phyloP scores from a whole-genome alignment of 345 rosid species.

The Anastatica hierochuntica region DNA sequence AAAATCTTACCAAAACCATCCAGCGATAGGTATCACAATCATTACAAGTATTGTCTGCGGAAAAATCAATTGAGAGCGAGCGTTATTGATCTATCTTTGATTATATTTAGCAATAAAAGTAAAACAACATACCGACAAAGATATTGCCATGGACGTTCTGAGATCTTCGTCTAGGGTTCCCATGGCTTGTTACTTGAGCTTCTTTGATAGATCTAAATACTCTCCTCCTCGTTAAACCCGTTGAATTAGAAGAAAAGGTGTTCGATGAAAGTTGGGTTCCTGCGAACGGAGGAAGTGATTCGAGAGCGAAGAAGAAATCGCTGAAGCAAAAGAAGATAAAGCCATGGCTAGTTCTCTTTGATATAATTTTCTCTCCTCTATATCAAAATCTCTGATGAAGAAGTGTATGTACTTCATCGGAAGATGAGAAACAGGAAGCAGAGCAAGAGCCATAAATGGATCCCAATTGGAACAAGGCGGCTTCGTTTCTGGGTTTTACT shows the following conservation, averaged over 20 bases:
- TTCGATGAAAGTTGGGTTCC: background rate
- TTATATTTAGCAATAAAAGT: background rate
- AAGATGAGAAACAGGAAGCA: too few species aligned
- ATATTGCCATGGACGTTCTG: conserved; percentile 50
- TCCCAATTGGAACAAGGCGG: too few species aligned
- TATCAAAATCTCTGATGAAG: too few species aligned
- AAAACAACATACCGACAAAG: conserved; percentile 35
- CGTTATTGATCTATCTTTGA: conserved; percentile 5
- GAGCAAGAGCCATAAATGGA: too few species aligned
- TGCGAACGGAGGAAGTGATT: background rate
- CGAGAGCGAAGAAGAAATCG: background rate
- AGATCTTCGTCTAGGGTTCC: conserved; percentile 22
- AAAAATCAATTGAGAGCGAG: background rate
- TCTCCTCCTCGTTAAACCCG: conserved; percentile 2
- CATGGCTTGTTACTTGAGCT: conserved; percentile 15
- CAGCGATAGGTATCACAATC: conserved; percentile 73
- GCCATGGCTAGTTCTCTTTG: conserved; percentile 10
- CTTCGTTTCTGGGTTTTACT: too few species aligned
- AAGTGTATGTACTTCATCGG: too few species aligned
- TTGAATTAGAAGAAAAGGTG: background rate
- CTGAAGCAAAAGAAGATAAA: conserved; percentile 4
- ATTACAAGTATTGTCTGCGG: conserved; percentile 47
- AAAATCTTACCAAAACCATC: conserved; percentile 57
- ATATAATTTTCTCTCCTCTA: background rate
- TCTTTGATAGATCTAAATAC: conserved; percentile 20